Conservation (phyloP, 129 eudicot genomes). For the Arctium minus region DNA sequence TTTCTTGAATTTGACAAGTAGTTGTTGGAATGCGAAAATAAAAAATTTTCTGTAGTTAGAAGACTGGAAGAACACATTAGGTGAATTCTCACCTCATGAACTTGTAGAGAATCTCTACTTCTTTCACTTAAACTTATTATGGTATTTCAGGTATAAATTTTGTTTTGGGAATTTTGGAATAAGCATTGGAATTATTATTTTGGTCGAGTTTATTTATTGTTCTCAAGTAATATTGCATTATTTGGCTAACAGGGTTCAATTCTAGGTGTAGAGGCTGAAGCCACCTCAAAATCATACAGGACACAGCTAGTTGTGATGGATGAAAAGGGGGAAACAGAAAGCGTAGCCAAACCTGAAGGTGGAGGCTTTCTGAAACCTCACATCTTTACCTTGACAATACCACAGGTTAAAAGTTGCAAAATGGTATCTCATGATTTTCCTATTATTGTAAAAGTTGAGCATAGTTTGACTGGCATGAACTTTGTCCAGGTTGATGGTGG, state of each 20-base stretch:
- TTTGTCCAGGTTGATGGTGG: slow-evolving; percentile 82
- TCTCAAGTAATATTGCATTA: slow-evolving; percentile 36
- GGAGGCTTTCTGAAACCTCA: slow-evolving; percentile 72
- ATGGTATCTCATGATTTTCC: neutral
- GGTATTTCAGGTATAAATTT: neutral
- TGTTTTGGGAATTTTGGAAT: neutral
- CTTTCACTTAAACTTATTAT: neutral
- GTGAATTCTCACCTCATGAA: neutral
- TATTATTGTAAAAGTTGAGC: neutral
- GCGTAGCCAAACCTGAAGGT: slow-evolving; percentile 44
- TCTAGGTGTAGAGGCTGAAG: slow-evolving; percentile 73
- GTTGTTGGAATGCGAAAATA: neutral
- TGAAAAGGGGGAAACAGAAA: slow-evolving; percentile 38
- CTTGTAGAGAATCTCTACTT: neutral
- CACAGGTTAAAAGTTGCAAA: slow-evolving; percentile 41
- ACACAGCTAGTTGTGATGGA: slow-evolving; percentile 46
- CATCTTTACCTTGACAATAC: slow-evolving; percentile 69
- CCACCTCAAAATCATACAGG: slow-evolving; percentile 43
- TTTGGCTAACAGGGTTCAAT: slow-evolving; percentile 83
- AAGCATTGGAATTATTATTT: neutral
- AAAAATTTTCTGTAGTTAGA: neutral
- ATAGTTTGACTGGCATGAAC: neutral
- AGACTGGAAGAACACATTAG: neutral
- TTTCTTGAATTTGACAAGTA: neutral
- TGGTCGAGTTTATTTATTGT: neutral